These are phyloP conservation scores for Trametes sanguinea DNA, from an alignment of 768 basidiomycete species.

Conservation along the genomic window DNA sequence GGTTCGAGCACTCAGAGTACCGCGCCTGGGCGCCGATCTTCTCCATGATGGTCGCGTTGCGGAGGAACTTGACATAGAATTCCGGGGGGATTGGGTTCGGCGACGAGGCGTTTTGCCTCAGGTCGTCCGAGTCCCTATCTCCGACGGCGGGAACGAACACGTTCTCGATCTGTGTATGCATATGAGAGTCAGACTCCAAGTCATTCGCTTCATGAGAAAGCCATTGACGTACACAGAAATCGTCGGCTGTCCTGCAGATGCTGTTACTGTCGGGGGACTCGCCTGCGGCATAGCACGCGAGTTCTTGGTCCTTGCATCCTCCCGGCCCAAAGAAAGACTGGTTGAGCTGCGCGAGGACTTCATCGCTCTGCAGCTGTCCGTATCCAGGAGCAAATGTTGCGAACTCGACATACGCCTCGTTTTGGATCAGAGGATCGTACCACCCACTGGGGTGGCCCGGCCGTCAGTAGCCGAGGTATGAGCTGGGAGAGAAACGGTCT, in stretches of 20 bases:
- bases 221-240: conserved; percentile 53
- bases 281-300: conserved; percentile 59
- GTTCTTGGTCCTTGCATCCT: conserved; percentile 58
- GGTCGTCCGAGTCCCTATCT: conserved; percentile 54
- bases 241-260: conserved; percentile 52
- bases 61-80: conserved; percentile 53
- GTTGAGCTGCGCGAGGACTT: conserved; percentile 49
- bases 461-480: not conserved
- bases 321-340: conserved; percentile 46
- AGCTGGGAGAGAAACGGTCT: not conserved
- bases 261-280: conserved; percentile 45
- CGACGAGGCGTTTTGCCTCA: conserved; percentile 55
- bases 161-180: conserved; percentile 41
- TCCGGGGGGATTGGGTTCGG: conserved; percentile 52
- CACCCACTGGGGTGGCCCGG: conserved; percentile 47
- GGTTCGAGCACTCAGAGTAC: conserved; percentile 52
- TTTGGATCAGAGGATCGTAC: conserved; percentile 67
- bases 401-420: conserved; percentile 60
- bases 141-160: conserved; percentile 55
- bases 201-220: not conserved
- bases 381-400: conserved; percentile 66
- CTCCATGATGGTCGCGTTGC: conserved; percentile 36
- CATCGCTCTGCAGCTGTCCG: conserved; percentile 56
- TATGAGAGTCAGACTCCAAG: not conserved
- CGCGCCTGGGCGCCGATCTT: conserved; percentile 51